A percentile compares a stretch with the other conserved stretches of the same genome.
Evolutionary conservation across 2,329 filamentous ascomycete genomes (phyloP).

Genomic region (Exophiala bonariae): DNA sequence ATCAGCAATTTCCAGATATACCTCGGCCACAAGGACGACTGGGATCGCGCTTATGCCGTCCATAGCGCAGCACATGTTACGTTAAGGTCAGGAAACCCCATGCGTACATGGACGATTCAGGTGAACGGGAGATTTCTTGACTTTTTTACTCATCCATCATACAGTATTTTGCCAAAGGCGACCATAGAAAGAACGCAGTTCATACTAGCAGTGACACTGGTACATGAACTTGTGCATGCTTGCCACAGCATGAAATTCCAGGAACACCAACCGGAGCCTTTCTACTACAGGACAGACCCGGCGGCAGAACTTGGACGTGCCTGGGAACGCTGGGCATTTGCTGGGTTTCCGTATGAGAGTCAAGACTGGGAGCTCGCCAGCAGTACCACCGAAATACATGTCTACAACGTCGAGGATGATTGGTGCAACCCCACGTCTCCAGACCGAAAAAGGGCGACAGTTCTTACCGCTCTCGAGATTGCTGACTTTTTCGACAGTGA

Average conservation of each 20-base stretch:
- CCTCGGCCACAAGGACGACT: background rate
- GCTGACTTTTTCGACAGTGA: too few species aligned
- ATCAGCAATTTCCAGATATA: conserved; percentile 2
- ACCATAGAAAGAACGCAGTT: conserved; percentile 2
- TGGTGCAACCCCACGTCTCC: too few species aligned
- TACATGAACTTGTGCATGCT: conserved; percentile 4
- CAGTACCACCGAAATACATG: too few species aligned
- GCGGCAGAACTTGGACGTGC: background rate
- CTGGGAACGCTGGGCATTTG: conserved; percentile 1
- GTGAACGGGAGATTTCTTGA: conserved; percentile 2
- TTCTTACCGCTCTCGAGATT: too few species aligned
- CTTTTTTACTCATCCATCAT: conserved; percentile 3
- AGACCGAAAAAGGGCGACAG: too few species aligned
- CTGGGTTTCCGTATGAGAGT: background rate
- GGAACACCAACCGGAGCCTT: background rate
- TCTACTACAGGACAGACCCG: background rate
- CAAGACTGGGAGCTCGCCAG: too few species aligned
- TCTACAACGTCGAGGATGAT: too few species aligned
- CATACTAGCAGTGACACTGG: conserved; percentile 8
- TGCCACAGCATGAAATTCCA: background rate
- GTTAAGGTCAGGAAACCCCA: background rate
- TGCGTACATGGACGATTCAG: conserved; percentile 5
- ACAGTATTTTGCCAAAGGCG: background rate
- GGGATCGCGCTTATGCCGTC: too few species aligned
- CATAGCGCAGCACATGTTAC: background rate